Evolutionary conservation across 2,329 filamentous ascomycete genomes (phyloP).

Genomic region (Myriosclerotinia duriaeana): DNA sequence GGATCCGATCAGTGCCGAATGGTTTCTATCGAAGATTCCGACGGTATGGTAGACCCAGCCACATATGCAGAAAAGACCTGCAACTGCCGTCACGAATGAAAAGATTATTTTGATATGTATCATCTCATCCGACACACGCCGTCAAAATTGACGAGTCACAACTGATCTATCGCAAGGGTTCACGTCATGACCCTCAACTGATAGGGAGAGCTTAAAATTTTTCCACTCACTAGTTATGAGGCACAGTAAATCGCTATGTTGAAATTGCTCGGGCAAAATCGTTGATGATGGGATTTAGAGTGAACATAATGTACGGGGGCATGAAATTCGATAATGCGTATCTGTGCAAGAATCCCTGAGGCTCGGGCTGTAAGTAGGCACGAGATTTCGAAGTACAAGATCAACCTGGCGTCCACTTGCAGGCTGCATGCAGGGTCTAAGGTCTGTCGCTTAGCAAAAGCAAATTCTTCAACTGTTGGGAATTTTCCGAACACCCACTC

Average conservation of each 20-base stretch:
- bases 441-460: slow-evolving; percentile 11
- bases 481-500: slow-evolving; percentile 7
- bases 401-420: slow-evolving; percentile 1
- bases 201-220: not conserved
- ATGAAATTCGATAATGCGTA: not conserved
- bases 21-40: not conserved
- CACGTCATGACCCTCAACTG: not conserved
- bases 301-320: not conserved
- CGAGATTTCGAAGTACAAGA: not conserved
- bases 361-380: not conserved
- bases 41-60: slow-evolving; percentile 3
- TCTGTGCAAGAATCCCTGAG: not conserved
- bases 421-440: slow-evolving; percentile 14
- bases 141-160: slow-evolving; percentile 7
- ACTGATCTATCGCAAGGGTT: not conserved
- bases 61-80: not conserved
- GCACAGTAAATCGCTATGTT: not conserved
- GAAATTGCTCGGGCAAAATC: not conserved
- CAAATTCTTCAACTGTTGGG: slow-evolving; percentile 1
- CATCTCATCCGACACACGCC: slow-evolving; percentile 7
- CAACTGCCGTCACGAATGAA: not conserved
- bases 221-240: not conserved
- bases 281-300: not conserved
- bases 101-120: not conserved
- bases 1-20: not conserved